Conservation (phyloP, 2,329 filamentous ascomycete genomes). For the Aspergillus niger region DNA sequence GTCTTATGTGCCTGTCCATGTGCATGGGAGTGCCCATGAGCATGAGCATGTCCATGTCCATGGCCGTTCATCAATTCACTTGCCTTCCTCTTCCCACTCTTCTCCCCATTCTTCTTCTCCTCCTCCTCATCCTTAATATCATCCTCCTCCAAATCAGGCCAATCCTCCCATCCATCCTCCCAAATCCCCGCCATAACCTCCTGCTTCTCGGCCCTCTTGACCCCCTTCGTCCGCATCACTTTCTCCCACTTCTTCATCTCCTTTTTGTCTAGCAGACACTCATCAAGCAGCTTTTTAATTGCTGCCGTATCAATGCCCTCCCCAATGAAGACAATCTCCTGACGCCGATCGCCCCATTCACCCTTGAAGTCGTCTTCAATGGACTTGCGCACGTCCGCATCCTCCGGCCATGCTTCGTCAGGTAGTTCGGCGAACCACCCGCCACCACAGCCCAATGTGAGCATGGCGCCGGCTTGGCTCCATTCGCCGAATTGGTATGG, state of each 20-base stretch:
- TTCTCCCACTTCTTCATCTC: constrained; percentile 60
- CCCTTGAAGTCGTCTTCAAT: constrained; percentile 54
- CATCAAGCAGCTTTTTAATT: constrained; percentile 59
- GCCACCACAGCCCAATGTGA: constrained; percentile 45
- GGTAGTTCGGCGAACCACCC: constrained; percentile 63
- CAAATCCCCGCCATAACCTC: constrained; percentile 54
- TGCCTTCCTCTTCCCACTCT: constrained; percentile 20
- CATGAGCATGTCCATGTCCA: constrained; percentile 19
- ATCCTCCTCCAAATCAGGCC: constrained; percentile 43
- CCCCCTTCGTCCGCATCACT: constrained; percentile 51
- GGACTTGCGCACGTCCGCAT: constrained; percentile 50
- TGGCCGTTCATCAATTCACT: constrained; percentile 32
- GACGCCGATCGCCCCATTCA: constrained; percentile 67
- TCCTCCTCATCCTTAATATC: constrained; percentile 10
- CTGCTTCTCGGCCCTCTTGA: constrained; percentile 44
- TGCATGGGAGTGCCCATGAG: constrained; percentile 6
- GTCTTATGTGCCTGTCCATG: too few species aligned
- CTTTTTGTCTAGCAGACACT: constrained; percentile 61
- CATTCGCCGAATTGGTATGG: constrained; percentile 48
- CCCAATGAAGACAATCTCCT: constrained; percentile 74
- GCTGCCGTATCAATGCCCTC: constrained; percentile 59
- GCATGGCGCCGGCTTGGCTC: constrained; percentile 49
- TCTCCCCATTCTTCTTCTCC: constrained; percentile 23
- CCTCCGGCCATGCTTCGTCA: constrained; percentile 54
- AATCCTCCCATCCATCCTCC: constrained; percentile 62